Base-by-base conservation (phyloP, 495 filamentous ascomycete genomes). In the Penicillium riverlandense region DNA sequence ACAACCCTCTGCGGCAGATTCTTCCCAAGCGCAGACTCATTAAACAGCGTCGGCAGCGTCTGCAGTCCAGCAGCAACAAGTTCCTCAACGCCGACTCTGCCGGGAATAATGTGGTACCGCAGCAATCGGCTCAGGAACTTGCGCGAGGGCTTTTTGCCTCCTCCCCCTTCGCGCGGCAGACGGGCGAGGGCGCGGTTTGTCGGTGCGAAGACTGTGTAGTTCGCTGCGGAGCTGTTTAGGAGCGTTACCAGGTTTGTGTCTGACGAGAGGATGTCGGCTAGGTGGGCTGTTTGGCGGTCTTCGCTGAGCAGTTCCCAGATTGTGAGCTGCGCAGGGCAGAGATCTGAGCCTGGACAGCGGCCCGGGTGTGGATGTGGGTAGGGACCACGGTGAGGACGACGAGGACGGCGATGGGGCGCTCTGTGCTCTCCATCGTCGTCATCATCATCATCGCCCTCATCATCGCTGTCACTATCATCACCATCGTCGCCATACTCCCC, bases 191-290 rank as follows among this genome's bases (percentile, higher is more conserved):
- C 88, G 30, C 65, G 62, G 61, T 95, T 82, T 4, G 78, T 81
- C 2, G 89, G 88, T 14, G 86, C 83, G 52, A 96, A 92, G 47
- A 90, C 59, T 4, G 90, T 95, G 55, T 82, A 74, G 54, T 92
- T 90, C 12, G 73, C 62, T 15, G 71, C 54, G 6, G 81, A 88
- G 50, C 78, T 73, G 53, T 90, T 85, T 36, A 96, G 78, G 11
- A 78, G 55, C 13, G 79, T 53, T 31, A 88, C 79, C 12, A 96
- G 67, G 22, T 90, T 80, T 6, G 75, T 65, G 60, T 83, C 77
- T 44, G 85, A 71, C 42, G 83, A 74, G 61, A 95, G 73, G 29
- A 92, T 70, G 48, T 80, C 71, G 14, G 83, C 80, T 35, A 95
- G 79, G 59, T 79, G 86, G 30, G 76, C 82, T 14, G 85, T 89